phyloP scores from a whole-genome alignment of 1,284 basidiomycete species.

The Austroboletus niveus region DNA sequence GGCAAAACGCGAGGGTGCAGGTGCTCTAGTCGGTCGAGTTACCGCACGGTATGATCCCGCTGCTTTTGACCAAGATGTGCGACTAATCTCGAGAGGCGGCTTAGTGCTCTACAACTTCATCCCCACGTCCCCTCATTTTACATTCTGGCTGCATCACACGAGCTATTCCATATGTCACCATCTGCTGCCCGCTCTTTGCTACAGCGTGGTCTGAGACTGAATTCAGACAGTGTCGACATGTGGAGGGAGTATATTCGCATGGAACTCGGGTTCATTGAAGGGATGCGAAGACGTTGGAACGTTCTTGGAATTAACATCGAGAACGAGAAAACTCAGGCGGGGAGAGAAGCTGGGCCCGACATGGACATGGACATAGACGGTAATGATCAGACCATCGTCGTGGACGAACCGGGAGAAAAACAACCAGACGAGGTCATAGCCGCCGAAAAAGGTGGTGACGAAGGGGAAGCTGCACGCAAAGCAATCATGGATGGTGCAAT shows the following conservation, averaged over 20 bases:
- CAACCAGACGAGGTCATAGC: conserved; percentile 26
- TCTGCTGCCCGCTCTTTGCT: conserved; percentile 83
- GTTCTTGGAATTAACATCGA: conserved; percentile 60
- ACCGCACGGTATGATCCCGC: conserved; percentile 59
- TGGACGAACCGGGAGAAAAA: conserved; percentile 23
- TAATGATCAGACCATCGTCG: conserved; percentile 17
- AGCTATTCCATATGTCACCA: conserved; percentile 75
- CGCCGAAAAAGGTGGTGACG: conserved; percentile 37
- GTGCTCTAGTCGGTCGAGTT: conserved; percentile 76
- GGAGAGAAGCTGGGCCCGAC: conserved; percentile 12
- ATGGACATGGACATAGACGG: conserved; percentile 28
- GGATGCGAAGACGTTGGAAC: conserved; percentile 78
- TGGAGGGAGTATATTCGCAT: conserved; percentile 91
- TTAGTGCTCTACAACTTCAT: conserved; percentile 83
- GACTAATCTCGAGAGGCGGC: conserved; percentile 4
- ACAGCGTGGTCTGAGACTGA: conserved; percentile 82
- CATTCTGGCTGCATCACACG: conserved; percentile 84
- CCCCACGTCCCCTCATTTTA: conserved; percentile 80
- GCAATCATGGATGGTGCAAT: conserved; percentile 71
- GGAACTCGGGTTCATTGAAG: conserved; percentile 89
- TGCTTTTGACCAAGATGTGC: conserved; percentile 1
- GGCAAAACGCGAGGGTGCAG: conserved; percentile 79
- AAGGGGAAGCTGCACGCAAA: conserved; percentile 50
- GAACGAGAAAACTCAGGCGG: conserved; percentile 29
- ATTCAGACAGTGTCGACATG: conserved; percentile 66